Base-by-base conservation (phyloP, 1,139 yeast species). In the Petasospora rhodanensis region DNA sequence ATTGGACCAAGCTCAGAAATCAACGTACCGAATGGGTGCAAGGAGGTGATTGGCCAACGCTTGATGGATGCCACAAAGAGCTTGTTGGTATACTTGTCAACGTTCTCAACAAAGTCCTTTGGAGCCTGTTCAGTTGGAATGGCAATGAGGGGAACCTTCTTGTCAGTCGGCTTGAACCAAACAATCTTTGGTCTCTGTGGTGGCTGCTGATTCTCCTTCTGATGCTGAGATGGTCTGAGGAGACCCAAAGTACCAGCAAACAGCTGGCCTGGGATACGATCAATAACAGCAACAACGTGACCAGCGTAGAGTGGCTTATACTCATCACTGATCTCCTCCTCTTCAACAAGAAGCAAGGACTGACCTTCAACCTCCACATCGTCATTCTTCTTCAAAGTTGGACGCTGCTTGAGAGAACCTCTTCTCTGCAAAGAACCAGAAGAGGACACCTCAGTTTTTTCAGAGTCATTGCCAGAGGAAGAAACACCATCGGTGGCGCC, bases 291-390 rank as follows among this genome's bases (percentile, higher is more conserved):
- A 42, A 91, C 97, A 39, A 91, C 95, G 55, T 91, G 98, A 22
- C 98, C 98, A 3, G 98, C 97, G 54, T 91, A 91, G 36, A 91
- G 68, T 8, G 98, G 98, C 58, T 85, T 89, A 46, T 79, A 76
- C 31, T 85, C 95, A 56, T 91, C 97, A 54, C 82, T 86, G 46
- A 87, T 82, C 57, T 89, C 96, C 54, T 91, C 97, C 57, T 91
- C 98, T 61, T 91, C 98, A 14, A 83, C 94, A 40, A 91, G 67
- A 31, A 91, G 65, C 43, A 91, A 68, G 2, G 95, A 83, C 62
- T 91, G 98, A 31, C 98, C 98, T 61, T 91, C 98, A 29, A 91
- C 98, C 62, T 91, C 98, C 20, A 91, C 96, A 55, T 91, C 98
- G 56, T 91, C 98, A 54, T 87, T 89, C 61, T 91, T 91, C 72